Conservation (phyloP, 495 filamentous ascomycete genomes). For the Lentithecium fluviatile region DNA sequence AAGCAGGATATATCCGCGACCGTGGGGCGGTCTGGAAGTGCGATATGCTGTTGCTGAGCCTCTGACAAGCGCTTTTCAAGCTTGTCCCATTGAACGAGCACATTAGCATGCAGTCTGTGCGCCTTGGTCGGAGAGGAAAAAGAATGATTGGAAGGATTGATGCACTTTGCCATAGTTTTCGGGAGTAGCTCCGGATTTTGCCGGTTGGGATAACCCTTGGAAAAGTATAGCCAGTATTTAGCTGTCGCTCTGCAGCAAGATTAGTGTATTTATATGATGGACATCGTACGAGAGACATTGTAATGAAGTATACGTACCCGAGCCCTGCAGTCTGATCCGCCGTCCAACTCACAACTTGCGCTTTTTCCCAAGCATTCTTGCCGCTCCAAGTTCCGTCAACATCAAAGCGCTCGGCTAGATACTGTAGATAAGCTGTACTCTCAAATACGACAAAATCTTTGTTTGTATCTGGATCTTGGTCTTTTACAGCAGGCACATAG, state of each 20-base stretch:
- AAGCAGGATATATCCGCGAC: conserved; percentile 18
- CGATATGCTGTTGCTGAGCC: conserved; percentile 9
- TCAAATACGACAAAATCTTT: conserved; percentile 36
- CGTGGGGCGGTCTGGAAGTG: conserved; percentile 17
- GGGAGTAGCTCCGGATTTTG: conserved; percentile 12
- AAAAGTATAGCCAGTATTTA: conserved; percentile 27
- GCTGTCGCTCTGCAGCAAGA: conserved; percentile 8
- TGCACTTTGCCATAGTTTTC: conserved; percentile 16
- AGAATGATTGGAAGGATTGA: neutral
- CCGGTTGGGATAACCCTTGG: conserved; percentile 19
- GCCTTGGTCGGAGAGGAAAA: neutral
- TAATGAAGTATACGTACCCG: neutral
- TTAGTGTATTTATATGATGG: neutral
- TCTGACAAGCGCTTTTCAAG: conserved; percentile 4
- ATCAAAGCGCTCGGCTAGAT: conserved; percentile 36
- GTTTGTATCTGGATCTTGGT: conserved; percentile 25
- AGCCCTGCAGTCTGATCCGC: conserved; percentile 18
- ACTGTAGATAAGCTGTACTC: conserved; percentile 37
- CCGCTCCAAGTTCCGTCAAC: conserved; percentile 25
- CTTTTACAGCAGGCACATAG: conserved; percentile 25
- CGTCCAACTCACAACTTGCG: conserved; percentile 12
- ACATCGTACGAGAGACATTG: too few relatives aligned
- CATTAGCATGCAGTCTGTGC: conserved; percentile 9
- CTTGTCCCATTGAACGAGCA: conserved; percentile 9
- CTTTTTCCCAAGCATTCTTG: conserved; percentile 26